Evolutionary conservation across 192 early-diverging fungal genomes (phyloP), one percentile per base, ranked within the genome.

Genomic region (Jimgerdemannia flammicorona): DNA sequence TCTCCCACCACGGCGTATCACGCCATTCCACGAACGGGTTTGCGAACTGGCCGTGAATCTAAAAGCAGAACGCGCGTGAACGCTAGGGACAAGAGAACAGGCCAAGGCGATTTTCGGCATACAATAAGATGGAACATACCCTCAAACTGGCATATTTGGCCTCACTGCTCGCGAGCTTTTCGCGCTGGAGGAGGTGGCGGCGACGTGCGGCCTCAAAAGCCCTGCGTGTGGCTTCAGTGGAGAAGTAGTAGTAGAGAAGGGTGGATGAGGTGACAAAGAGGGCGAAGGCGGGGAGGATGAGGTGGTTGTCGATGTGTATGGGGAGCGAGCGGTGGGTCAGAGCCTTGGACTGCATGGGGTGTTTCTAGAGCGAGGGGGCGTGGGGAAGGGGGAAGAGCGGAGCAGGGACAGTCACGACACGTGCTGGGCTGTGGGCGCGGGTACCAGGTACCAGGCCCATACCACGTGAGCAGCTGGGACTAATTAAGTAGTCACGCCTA

Each of bases 1-100:
- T 70, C 44, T 76, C 74, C 69, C 66, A 75, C 54, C 71, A 66
- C 1, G 76, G 71, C 3, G 71, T 67, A 43, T 85, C 78, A 59
- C 83, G 68, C 87, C 87, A 90, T 75, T 90, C 87, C 71, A 81
- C 66, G 77, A 88, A 90, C n/a, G 88, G 88, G 73, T 90, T 90
- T 2, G 87, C 87, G 85, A 84, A 90, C 10, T 84, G 76, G 4
- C 86, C 83, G 39, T 79, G 65, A 3, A 67, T 64, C 72, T 73
- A 72, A 9, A 6, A 72, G 42, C 49, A 14, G 2, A 59, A 59
- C 6, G 14, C 49, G 49, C 49, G 14, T 3, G n/a, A 66, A 29
- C n/a, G 29, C 29, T 29, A 29, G 29, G 29, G 29, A n/a, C n/a
- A n/a, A 29, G 29, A 29, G 29, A 29, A 29, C 29, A 29, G 29